Percentiles rank a stretch among this genome's conserved stretches.
Conservation (phyloP, 169 alveolate species). For the Cryptosporidium tyzzeri region DNA sequence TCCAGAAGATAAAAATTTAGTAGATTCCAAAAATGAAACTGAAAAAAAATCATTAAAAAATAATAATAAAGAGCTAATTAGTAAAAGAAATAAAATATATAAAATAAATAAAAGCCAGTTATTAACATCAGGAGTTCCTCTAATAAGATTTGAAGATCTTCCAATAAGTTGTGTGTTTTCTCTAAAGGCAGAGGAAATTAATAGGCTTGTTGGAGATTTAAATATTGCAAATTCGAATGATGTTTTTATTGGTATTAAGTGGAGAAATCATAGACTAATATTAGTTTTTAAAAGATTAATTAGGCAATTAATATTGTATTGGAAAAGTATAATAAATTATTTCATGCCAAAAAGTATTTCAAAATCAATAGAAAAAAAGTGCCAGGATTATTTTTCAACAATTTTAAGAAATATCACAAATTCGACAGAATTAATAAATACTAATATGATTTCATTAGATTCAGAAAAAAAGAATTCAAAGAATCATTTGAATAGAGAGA, state of each 20-base stretch:
- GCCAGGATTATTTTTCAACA: constrained; percentile 4
- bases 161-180: constrained; percentile 37
- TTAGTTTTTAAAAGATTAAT: constrained; percentile 1
- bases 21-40: not conserved
- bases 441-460: not conserved
- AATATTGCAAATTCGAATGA: constrained; percentile 36
- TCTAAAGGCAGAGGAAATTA: not conserved
- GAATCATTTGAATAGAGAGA: not conserved
- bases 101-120: not conserved
- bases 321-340: constrained; percentile 29
- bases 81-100: not conserved
- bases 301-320: constrained; percentile 24
- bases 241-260: constrained; percentile 27
- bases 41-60: not conserved
- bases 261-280: not conserved
- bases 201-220: constrained; percentile 35
- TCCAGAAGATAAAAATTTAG: not conserved
- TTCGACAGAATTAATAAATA: not conserved
- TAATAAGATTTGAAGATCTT: constrained; percentile 45
- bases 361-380: constrained; percentile 48
- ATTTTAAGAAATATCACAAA: not conserved
- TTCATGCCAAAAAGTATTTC: constrained; percentile 25
- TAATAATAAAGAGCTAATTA: not conserved
- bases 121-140: constrained; percentile 26
- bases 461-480: not conserved